A percentile compares a stretch with the other conserved stretches of the same genome.
These are phyloP conservation scores for Penicillium bovifimosum DNA, from an alignment of 495 filamentous ascomycete species.

Conservation along the genomic window DNA sequence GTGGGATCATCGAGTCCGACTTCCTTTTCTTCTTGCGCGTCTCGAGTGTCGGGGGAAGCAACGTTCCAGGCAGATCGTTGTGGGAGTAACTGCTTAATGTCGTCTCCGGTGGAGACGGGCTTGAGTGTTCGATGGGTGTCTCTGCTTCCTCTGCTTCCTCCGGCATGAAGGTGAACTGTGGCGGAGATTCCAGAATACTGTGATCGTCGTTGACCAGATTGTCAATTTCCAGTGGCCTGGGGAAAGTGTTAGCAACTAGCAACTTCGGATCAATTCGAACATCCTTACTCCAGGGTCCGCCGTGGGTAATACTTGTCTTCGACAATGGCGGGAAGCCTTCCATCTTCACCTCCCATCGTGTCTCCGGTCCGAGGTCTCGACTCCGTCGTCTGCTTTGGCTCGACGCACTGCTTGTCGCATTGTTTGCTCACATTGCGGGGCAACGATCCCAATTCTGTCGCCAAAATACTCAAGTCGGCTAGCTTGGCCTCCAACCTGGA, in stretches of 20 bases:
- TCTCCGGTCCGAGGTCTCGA: conserved; percentile 13
- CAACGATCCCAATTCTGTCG: conserved; percentile 54
- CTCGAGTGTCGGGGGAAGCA: conserved; percentile 33
- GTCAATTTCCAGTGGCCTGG: conserved; percentile 40
- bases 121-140: conserved; percentile 56
- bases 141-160: conserved; percentile 45
- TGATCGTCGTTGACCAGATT: conserved; percentile 43
- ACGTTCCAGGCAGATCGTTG: conserved; percentile 5
- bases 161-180: conserved; percentile 56
- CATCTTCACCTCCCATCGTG: conserved; percentile 40
- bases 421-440: conserved; percentile 32
- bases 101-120: conserved; percentile 14
- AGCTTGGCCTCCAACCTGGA: conserved; percentile 65
- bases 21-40: conserved; percentile 42
- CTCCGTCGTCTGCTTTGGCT: conserved; percentile 14
- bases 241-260: conserved; percentile 11
- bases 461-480: conserved; percentile 57
- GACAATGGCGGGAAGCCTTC: conserved; percentile 70
- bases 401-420: conserved; percentile 13
- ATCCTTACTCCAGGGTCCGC: conserved; percentile 64
- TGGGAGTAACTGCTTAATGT: conserved; percentile 1
- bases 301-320: conserved; percentile 77
- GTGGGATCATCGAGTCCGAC: background rate
- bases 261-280: background rate
- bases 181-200: conserved; percentile 54